Evolutionary conservation across 2,329 filamentous ascomycete genomes (phyloP).

Genomic region (Blastomyces emzantsi): DNA sequence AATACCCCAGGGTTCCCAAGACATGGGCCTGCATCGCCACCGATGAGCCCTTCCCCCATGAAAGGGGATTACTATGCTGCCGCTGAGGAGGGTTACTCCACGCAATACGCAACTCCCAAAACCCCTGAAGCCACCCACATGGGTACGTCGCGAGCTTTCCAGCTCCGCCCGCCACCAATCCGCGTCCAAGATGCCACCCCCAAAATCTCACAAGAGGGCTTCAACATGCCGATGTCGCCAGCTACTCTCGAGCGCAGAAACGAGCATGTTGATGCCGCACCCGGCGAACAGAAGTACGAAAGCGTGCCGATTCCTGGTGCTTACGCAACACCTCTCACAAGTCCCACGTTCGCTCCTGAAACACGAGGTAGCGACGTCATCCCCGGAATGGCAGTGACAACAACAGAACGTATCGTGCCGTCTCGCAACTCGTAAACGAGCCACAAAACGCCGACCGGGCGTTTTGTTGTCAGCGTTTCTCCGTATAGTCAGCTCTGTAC

Average conservation of each 20-base stretch:
- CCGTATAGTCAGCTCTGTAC: neutral
- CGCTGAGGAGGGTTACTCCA: constrained; percentile 42
- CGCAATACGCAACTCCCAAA: constrained; percentile 51
- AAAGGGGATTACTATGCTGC: constrained; percentile 37
- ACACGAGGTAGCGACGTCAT: constrained; percentile 4
- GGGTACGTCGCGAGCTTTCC: constrained; percentile 55
- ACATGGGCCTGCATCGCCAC: constrained; percentile 41
- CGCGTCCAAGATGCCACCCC: constrained; percentile 72
- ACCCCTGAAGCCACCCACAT: constrained; percentile 50
- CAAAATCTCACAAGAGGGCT: constrained; percentile 54
- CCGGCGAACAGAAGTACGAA: constrained; percentile 76
- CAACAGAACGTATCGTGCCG: constrained; percentile 7
- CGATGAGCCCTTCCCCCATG: constrained; percentile 27
- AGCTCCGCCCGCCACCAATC: constrained; percentile 73
- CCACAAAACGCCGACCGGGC: neutral
- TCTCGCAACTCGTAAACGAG: constrained; percentile 7
- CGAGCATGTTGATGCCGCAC: constrained; percentile 59
- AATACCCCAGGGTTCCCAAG: constrained; percentile 87
- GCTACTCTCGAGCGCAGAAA: constrained; percentile 42
- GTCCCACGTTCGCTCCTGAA: constrained; percentile 32
- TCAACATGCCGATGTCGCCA: constrained; percentile 33
- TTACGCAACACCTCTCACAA: constrained; percentile 50
- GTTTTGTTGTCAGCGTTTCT: neutral
- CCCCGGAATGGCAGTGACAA: constrained; percentile 13
- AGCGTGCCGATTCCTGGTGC: constrained; percentile 82